Base-by-base conservation (phyloP, 148 eudicot species). In the Vaccinium corymbosum region DNA sequence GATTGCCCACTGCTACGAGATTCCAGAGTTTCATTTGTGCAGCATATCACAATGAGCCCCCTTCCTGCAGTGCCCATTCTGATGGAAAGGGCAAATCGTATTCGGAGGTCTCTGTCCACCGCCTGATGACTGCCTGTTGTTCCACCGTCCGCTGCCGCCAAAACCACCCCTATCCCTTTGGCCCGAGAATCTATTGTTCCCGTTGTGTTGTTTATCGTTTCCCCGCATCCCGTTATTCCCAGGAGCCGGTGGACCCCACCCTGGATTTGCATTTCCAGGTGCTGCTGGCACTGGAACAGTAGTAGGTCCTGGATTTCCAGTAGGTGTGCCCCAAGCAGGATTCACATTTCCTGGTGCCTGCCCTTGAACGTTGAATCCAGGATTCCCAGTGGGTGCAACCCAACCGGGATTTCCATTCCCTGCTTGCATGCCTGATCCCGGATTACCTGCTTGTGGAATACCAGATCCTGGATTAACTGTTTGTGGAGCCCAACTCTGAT, bases 401-500 rank as follows among this genome's bases (percentile, higher is more conserved):
- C 90, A 87, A 38, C 92, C 88, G 2, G 72, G 75, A 86, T 86
- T 89, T 50, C 57, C 80, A 72, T 49, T 79, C 32, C 66, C 94
- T 4, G 82, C 84, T 25, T 87, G 87, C 50, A 87, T 74, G 9
- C 80, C 79, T n/a, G 88, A 49, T 64, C 87, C 88, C 38, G 77
- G 84, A 53, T 82, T 85, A n/a, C 81, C 75, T 61, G 87, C 70
- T 25, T 86, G 84, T 42, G 84, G 87, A 68, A 87, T 74, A 16
- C 82, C 79, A 27, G 88, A 27, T 64, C 87, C 88, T 25, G 77
- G 84, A 62, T 82, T 85, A 19, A 76, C 80, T 68, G 89, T 68
- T 73, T 85, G 91, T 46, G 86, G 86, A 20, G 76, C 85, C 95
- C 94, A 93, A 1, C 93, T 96, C 68, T 88, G 87, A 76, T 90